Percentiles rank a stretch among this genome's conserved stretches.
Evolutionary conservation across 2,329 filamentous ascomycete species (phyloP).

Genomic region (Fusarium concolor): DNA sequence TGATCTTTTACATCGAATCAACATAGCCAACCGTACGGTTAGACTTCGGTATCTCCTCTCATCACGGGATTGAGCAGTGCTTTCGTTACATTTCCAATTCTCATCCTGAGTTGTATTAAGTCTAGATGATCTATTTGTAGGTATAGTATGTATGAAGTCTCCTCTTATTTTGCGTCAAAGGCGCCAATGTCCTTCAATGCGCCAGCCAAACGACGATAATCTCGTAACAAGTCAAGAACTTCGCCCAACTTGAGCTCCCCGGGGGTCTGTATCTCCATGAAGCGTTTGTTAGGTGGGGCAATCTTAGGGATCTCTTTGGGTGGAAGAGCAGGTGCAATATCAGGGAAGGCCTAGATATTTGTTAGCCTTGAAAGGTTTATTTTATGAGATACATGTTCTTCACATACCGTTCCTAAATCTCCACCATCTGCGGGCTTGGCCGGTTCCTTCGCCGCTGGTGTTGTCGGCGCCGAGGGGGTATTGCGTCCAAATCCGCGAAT

Average conservation of each 20-base stretch:
- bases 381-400: neutral
- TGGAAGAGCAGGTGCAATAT: slow-evolving; percentile 66
- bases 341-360: slow-evolving; percentile 66
- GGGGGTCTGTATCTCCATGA: slow-evolving; percentile 77
- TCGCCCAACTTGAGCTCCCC: slow-evolving; percentile 79
- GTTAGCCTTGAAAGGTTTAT: slow-evolving; percentile 2
- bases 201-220: slow-evolving; percentile 78
- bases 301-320: slow-evolving; percentile 67
- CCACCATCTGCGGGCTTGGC: slow-evolving; percentile 61
- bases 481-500: slow-evolving; percentile 80
- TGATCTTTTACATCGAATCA: neutral
- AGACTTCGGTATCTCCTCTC: neutral
- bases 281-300: slow-evolving; percentile 76
- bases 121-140: slow-evolving; percentile 26
- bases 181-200: slow-evolving; percentile 72
- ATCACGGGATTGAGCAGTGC: neutral
- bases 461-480: slow-evolving; percentile 52
- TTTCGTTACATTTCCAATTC: neutral
- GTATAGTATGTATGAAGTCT: neutral
- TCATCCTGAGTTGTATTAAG: slow-evolving; percentile 17
- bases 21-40: neutral
- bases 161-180: slow-evolving; percentile 59
- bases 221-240: slow-evolving; percentile 75
- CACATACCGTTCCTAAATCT: slow-evolving; percentile 67
- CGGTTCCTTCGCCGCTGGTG: slow-evolving; percentile 55